Evolutionary conservation across 129 eudicot genomes (phyloP).

Genomic region (Deinandra increscens): DNA sequence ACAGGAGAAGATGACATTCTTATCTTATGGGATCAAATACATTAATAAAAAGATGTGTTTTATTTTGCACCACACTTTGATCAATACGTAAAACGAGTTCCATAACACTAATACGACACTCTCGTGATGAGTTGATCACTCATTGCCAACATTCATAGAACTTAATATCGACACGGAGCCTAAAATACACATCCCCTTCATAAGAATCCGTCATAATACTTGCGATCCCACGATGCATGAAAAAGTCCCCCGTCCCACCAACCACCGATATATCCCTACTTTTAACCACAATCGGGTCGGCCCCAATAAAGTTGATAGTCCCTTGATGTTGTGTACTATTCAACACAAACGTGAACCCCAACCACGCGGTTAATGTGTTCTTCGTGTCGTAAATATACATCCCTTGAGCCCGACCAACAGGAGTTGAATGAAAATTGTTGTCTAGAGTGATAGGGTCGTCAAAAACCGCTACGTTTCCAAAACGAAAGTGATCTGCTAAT

Average conservation of each 20-base stretch:
- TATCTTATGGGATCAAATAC: too few relatives aligned
- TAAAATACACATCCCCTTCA: conserved; percentile 47
- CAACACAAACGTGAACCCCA: conserved; percentile 60
- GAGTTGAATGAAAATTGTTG: conserved; percentile 39
- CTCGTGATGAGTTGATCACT: background rate
- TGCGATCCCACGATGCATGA: conserved; percentile 60
- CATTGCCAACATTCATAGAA: conserved; percentile 60
- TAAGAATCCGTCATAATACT: conserved; percentile 42
- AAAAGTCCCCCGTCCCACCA: conserved; percentile 64
- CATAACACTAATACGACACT: background rate
- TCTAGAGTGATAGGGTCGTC: conserved; percentile 62
- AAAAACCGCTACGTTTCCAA: conserved; percentile 64
- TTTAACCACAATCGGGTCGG: conserved; percentile 51
- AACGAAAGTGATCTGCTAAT: conserved; percentile 42
- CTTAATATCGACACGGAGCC: conserved; percentile 57
- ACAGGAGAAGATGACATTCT: too few relatives aligned
- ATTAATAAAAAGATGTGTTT: background rate
- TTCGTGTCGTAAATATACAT: conserved; percentile 51
- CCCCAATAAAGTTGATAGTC: conserved; percentile 47
- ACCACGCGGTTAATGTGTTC: conserved; percentile 48
- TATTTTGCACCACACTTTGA: conserved; percentile 11
- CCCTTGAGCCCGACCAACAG: conserved; percentile 71
- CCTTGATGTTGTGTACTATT: conserved; percentile 51
- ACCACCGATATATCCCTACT: conserved; percentile 50
- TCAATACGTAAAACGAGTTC: background rate